These are phyloP conservation scores for Coemansia javaensis DNA, from an alignment of 192 early-diverging fungal species.

Conservation along the genomic window DNA sequence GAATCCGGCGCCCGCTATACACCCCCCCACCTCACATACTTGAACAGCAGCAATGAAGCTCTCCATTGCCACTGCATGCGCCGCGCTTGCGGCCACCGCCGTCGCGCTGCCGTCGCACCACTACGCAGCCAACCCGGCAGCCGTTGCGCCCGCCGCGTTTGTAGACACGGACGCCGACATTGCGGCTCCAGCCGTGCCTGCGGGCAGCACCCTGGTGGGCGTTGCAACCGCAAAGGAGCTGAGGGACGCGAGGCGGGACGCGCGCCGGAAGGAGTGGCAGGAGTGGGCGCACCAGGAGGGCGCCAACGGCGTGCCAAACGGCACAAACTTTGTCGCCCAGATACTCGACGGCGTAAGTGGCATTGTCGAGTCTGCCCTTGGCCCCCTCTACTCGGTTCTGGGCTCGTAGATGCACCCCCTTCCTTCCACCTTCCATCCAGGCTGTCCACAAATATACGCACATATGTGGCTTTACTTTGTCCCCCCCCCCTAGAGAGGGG, in stretches of 20 bases:
- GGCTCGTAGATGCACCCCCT: neutral
- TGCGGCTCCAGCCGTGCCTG: neutral
- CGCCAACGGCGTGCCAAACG: constrained; percentile 35
- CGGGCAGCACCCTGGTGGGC: constrained; percentile 1
- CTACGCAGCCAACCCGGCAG: constrained; percentile 2
- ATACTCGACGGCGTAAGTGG: constrained; percentile 45
- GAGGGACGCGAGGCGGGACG: constrained; percentile 36
- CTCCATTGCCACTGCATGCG: constrained; percentile 6
- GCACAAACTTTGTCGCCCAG: constrained; percentile 36
- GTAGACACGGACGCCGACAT: constrained; percentile 1
- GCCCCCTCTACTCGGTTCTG: constrained; percentile 41
- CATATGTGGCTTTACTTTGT: too few relatives aligned
- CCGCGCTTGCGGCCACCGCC: constrained; percentile 12
- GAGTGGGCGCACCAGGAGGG: constrained; percentile 38
- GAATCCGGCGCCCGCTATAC: too few relatives aligned
- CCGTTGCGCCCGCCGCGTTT: constrained; percentile 19
- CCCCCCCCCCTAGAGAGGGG: too few relatives aligned
- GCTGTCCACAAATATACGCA: too few relatives aligned
- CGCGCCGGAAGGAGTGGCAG: constrained; percentile 41
- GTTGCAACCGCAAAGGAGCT: constrained; percentile 10
- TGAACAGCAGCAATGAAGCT: constrained; percentile 30
- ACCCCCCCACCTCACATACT: neutral
- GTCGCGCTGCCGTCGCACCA: constrained; percentile 25
- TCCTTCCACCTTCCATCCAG: too few relatives aligned
- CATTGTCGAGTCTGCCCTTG: constrained; percentile 47